A percentile compares a stretch with the other conserved stretches of the same genome.
Evolutionary conservation across 257 asterid species (phyloP).

Genomic region (Solanum tarapatanum): DNA sequence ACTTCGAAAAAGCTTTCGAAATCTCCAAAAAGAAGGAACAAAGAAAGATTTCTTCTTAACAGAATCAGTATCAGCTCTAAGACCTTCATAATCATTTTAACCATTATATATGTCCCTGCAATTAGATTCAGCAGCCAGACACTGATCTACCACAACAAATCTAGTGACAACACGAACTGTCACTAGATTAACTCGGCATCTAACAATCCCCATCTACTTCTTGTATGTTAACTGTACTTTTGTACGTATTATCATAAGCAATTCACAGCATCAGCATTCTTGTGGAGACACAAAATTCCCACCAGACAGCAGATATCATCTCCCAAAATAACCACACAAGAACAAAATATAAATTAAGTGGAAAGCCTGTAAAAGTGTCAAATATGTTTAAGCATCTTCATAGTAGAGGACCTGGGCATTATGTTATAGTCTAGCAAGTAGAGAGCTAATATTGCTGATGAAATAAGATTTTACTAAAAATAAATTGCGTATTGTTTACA

Average conservation of each 20-base stretch:
- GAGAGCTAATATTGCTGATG: neutral
- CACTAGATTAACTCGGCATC: neutral
- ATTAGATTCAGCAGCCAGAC: neutral
- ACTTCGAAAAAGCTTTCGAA: neutral
- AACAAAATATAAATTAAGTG: neutral
- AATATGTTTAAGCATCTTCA: neutral
- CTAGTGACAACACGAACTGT: neutral
- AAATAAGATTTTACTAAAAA: neutral
- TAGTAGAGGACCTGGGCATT: neutral
- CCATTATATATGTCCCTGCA: neutral
- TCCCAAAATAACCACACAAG: neutral
- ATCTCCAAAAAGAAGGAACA: neutral
- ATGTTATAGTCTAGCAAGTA: neutral
- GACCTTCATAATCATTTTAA: neutral
- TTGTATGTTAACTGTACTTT: neutral
- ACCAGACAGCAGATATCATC: neutral
- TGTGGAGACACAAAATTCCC: neutral
- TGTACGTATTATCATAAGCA: neutral
- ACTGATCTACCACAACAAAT: neutral
- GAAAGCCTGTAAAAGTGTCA: neutral
- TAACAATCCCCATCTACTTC: neutral
- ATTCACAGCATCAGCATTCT: neutral
- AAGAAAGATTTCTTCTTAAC: neutral
- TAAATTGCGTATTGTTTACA: neutral
- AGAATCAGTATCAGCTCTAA: neutral